Base-by-base conservation (phyloP, 2,329 filamentous ascomycete genomes). In the Sporothrix pseudoabietina region DNA sequence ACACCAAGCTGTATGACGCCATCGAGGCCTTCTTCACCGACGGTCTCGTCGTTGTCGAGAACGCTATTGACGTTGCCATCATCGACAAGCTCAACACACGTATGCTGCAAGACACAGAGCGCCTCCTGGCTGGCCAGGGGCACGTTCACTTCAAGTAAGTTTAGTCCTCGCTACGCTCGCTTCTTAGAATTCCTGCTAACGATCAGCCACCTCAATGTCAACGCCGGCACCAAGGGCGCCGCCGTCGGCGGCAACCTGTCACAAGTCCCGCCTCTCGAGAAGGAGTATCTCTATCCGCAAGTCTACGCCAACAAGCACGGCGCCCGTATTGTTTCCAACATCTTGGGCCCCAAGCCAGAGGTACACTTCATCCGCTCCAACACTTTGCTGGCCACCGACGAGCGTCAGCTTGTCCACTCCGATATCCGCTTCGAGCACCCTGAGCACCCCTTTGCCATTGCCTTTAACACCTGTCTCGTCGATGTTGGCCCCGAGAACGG, bases 371-470 rank as follows among this genome's bases (percentile, higher is more conserved):
- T 78, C 47, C 76, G 75, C 44, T 75, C 75, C 55, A 78, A 78
- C 75, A 78, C 74, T 5, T 71, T 77, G 1, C 73, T 87, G 85
- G 41, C 91, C 65, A 74, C 39, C 32, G 69, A 74, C 41, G 72
- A 84, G 71, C 81, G 84, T 30, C 87, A 89, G 74, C 87, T 87
- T 0, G 86, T 88, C 0, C 89, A 90, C 79, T 84, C 86, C 0
- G 88, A 90, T 75, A 87, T 87, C 4, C 86, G 89, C 77, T 89
- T 89, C 77, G 80, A 81, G 3, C 86, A 89, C 74, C 88, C 87
- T 0, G 74, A 79, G 0, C 84, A 85, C 74, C 86, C 87, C 0
- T 90, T 89, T 74, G 86, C 86, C 4, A 81, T 88, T 16, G 85
- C 87, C 2, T 78, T 87, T 75, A 89, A 89, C 74, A 80, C 88